Evolutionary conservation across 164 flowering plant species (phyloP).

Genomic region (Magnolia sinica): DNA sequence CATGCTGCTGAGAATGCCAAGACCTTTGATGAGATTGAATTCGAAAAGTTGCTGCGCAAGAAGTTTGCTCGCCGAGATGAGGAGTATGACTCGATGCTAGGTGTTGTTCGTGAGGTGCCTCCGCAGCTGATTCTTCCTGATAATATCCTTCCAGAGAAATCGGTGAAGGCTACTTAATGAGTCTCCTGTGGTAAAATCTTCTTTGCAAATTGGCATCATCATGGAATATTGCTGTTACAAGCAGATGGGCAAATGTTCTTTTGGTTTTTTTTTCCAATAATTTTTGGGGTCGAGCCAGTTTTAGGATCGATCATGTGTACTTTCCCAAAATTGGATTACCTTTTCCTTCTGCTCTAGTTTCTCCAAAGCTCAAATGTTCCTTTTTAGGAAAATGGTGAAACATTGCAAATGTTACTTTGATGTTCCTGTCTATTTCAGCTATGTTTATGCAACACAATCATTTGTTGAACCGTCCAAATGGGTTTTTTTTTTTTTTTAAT

Average conservation of each 20-base stretch:
- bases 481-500: no score
- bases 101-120: slow-evolving; percentile 74
- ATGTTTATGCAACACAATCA: no score
- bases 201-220: background rate
- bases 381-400: background rate
- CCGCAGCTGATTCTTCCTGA: slow-evolving; percentile 75
- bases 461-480: no score
- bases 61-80: slow-evolving; percentile 86
- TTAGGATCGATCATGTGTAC: slow-evolving; percentile 16
- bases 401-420: background rate
- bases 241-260: background rate
- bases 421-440: no score
- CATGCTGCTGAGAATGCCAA: slow-evolving; percentile 93
- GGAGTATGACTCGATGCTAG: slow-evolving; percentile 84
- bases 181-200: background rate
- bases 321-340: background rate
- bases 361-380: background rate
- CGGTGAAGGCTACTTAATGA: slow-evolving; percentile 32
- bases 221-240: background rate
- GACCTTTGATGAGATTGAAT: slow-evolving; percentile 79
- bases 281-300: slow-evolving; percentile 18
- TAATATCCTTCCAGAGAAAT: slow-evolving; percentile 60
- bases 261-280: slow-evolving; percentile 33
- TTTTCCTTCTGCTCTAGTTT: no score
- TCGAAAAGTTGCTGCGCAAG: slow-evolving; percentile 82